Evolutionary conservation across 805 yeast species (phyloP), one percentile per base, ranked within the genome.

Genomic region (Hanseniaspora taiwanica): DNA sequence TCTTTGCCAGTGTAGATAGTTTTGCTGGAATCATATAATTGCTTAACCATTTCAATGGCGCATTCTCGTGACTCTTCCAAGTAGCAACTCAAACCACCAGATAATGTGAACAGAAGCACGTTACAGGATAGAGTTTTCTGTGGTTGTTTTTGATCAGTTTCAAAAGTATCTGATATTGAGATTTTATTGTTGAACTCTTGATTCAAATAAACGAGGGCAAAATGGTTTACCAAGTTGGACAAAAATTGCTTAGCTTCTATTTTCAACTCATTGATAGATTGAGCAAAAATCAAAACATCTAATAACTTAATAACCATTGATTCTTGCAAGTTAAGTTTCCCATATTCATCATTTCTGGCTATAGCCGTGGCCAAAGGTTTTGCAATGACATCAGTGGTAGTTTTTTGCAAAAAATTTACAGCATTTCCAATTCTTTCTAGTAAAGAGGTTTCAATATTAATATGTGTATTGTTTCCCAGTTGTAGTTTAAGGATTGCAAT

Each of bases 61-160:
- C 78, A 72, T 4, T 74, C 74, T 40, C 86, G 68, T 3, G 87
- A 89, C 6, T 72, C 74, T 13, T 67, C 63, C 40, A 77, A 69
- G 62, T 84, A 81, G 44, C 81, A 86, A 41, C 94, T 78, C 46
- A 89, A 65, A 0, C 96, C 87, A 52, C 72, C 75, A 12, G 78
- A 73, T 35, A 91, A 74, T 0, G 94, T 93, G 47, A 75, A 76
- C 37, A 85, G 66, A 31, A 86, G 64, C 0, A 81, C 70, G 24
- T 74, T 73, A 44, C 85, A 89, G 40, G 77, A 76, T 19, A 87
- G 65, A 44, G 69, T 68, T 4, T 78, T 74, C 29, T 68, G 66
- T 0, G 96, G 96, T 59, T 86, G 95, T 43, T 80, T 74, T 45
- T 84, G 85, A 40, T 74, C 72, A 20, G 86, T 77, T 9, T 78